Evolutionary conservation across 2,329 filamentous ascomycete genomes (phyloP), one percentile per base, ranked within the genome.

Genomic region (Epichloe sibirici): DNA sequence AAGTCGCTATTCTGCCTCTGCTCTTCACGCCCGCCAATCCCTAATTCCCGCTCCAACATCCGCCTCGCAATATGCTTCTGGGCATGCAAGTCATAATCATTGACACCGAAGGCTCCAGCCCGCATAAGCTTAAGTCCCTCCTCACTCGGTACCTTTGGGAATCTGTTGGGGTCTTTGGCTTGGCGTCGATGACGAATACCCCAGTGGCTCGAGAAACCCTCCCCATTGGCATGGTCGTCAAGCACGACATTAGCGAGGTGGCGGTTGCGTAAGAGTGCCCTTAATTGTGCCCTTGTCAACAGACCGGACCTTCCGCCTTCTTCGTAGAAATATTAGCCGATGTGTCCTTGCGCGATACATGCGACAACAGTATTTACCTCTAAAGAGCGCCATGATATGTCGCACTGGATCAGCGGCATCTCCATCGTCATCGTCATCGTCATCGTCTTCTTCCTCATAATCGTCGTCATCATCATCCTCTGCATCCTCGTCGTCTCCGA

Each of bases 61-160:
- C 86, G 79, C 53, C 81, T 77, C 11, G 83, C 78, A 17, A 95
- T 66, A 57, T 81, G 78, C 64, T 83, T 80, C 63, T 71, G 79
- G 55, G 62, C 74, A 55, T 68, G 75, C 58, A 71, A 72, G 59
- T 73, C 71, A 53, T 74, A 69, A 45, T 85, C 77, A 53, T 82
- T 85, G 17, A 75, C 74, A 37, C 91, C 91, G 69, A 96, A 97
- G 2, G 73, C 74, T 1, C 91, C 91, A 34, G 83, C 85, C 40
- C 81, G 75, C 90, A 97, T 95, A 56, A 97, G 71, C 59, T 85
- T 80, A 48, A 69, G 74, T 7, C 93, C 91, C 56, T 81, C 76
- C 11, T 86, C 81, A 61, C 85, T 95, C 0, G 91, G 91, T 0
- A 95, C 82, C 60, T 86, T 86, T n/a, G 90, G 88, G 55, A 90